Evolutionary conservation across 2,329 filamentous ascomycete genomes (phyloP).

Genomic region (Calonectria pauciramosa): DNA sequence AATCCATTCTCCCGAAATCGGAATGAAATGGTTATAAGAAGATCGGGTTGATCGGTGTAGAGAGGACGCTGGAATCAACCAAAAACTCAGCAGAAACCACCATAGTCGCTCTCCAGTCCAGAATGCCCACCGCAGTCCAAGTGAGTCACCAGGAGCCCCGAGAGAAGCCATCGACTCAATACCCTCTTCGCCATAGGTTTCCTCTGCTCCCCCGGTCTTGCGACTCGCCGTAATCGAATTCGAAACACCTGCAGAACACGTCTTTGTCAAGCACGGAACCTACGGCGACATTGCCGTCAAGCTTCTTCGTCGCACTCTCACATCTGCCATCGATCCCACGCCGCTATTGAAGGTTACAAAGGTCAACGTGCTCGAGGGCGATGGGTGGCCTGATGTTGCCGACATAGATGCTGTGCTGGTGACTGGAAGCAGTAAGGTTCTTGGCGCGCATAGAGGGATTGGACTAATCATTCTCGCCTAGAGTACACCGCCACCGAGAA

Average conservation of each 20-base stretch:
- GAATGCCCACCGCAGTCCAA: slow-evolving; percentile 15
- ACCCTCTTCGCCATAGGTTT: neutral
- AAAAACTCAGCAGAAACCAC: neutral
- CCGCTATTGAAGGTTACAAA: slow-evolving; percentile 19
- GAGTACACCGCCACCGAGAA: slow-evolving; percentile 28
- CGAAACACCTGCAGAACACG: slow-evolving; percentile 21
- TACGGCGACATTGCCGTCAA: slow-evolving; percentile 31
- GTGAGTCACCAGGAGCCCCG: neutral
- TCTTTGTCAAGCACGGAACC: slow-evolving; percentile 27
- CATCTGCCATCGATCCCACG: neutral
- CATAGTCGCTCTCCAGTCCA: neutral
- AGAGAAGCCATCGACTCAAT: neutral
- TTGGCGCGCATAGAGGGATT: neutral
- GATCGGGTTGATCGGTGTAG: neutral
- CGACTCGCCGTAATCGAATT: slow-evolving; percentile 31
- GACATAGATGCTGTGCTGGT: slow-evolving; percentile 30
- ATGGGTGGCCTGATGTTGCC: slow-evolving; percentile 17
- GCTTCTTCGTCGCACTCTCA: slow-evolving; percentile 14
- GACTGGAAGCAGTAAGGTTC: slow-evolving; percentile 30
- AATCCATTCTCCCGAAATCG: slow-evolving; percentile 8
- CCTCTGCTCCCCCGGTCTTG: slow-evolving; percentile 1
- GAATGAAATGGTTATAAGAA: slow-evolving; percentile 17
- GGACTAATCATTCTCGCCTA: neutral
- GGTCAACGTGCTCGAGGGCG: slow-evolving; percentile 1
- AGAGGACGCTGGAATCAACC: neutral